Base-by-base conservation (phyloP, 2,329 filamentous ascomycete species). In the Microascus cirrosus region DNA sequence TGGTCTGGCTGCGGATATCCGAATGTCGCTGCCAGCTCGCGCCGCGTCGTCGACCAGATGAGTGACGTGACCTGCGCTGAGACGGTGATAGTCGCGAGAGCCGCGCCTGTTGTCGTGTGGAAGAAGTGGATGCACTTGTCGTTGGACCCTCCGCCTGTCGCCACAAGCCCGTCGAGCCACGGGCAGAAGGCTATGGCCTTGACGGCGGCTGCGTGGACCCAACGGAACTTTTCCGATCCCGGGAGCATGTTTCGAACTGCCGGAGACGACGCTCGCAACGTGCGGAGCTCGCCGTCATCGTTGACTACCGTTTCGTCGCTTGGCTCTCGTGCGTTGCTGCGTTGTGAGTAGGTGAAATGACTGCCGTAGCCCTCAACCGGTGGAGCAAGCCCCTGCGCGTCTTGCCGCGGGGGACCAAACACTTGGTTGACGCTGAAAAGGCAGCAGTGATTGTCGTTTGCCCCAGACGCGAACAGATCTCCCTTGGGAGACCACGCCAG, bases 121-220 rank as follows among this genome's bases (percentile, higher is more conserved):
- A 88, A 96, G 74, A 99, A 99, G 72, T 95, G 92, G 59, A 99
- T 96, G 69, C 90, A 90, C 65, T 90, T 90, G 73, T 99, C 93
- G 66, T 95, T 95, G 53, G 89, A 93, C 25, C 94, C 94, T 45
- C 94, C 93, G 2, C 94, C 91, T 1, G 93, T 95, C 15, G 94
- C 94, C 45, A 99, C 73, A 4, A 99, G 79, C 3, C 87, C 88
- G 25, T 88, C 83, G 59, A 93, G 88, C 93, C 92, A 99, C 0
- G 94, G 93, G 62, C 93, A 95, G 71, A 97, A 97, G 1, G 94
- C 91, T 64, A 97, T 94, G 35, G 94, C 94, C 71, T 99, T 99
- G 63, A 97, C 89, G 2, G 94, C 94, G 0, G 93, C 93, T 28
- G 83, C 83, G 68, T 99, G 90, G 12, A 77, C 70, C 82, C 90